Evolutionary conservation across 805 yeast genomes (phyloP), one percentile per base, ranked within the genome.

Genomic region (Wickerhamiella alocasiicola): DNA sequence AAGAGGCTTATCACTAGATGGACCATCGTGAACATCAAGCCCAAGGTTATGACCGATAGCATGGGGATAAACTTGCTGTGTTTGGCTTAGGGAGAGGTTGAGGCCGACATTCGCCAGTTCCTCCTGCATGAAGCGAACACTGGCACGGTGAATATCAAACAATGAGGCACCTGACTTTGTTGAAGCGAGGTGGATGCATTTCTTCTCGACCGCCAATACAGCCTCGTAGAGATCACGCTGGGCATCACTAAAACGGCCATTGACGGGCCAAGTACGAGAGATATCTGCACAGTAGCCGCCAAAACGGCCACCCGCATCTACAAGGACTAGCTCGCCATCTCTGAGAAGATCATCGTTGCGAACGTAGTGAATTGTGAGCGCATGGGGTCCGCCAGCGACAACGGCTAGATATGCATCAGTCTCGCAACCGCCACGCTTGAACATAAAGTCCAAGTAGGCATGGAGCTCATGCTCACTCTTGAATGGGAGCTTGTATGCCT

Each of bases 201-300:
- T 63, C 55, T 78, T 79, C 52, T 91, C 82, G 13, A 84, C 93
- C 49, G 76, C 76, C 35, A 91, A 63, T 4, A 91, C 95, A 2
- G 88, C 94, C 51, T 83, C 80, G 55, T 91, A 91, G 16, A 91
- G 61, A 45, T 88, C 97, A 39, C 69, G 70, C 59, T 91, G 98
- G 2, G 94, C 75, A 7, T 65, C 72, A 2, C 81, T 61, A 57
- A 91, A 91, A 36, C 61, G 64, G 2, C 93, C 83, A 28, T 71
- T 70, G 36, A 76, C 78, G 4, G 98, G 98, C 96, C 97, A 91
- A 0, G 96, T 80, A 48, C 99, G 70, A 2, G 97, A 87, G 34
- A 91, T 91, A 60, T 91, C 99, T 1, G 96, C 78, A 55, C 94
- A 78, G 59, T 91, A 91, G 1, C 96, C 96, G 30, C 97, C 98